Base-by-base conservation (phyloP, 495 filamentous ascomycete genomes). In the Parathielavia hyrcaniae region DNA sequence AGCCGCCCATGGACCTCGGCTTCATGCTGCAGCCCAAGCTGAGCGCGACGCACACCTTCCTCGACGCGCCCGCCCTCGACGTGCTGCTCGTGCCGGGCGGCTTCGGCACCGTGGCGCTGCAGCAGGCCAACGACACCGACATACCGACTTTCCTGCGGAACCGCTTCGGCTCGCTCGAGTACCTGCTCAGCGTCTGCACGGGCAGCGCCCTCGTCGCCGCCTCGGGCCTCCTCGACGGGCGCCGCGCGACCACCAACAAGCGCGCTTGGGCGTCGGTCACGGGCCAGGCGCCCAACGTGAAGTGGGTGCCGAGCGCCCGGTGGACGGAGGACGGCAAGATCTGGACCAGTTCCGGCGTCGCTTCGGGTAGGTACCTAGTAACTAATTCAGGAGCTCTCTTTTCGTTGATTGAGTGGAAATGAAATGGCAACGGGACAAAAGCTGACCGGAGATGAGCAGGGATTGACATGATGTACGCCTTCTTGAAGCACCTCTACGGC, bases 81-180 rank as follows among this genome's bases (percentile, higher is more conserved):
- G 78, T 87, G 11, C 75, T 90, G 5, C 65, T 90, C 46, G 71
- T 90, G 4, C 86, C 85, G 0, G 87, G 87, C 5, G 87, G 87
- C 0, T 12, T 69, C 2, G 86, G 86, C 20, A 69, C 73, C 5
- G 2, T 46, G 14, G 17, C 43, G 8, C 52, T 81, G 2, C 56
- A 68, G 10, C 61, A 72, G 12, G 57, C 53, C 16, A 69, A 71
- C 48, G 64, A 77, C 14, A 55, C 53, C 8, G 62, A 61, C 9
- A 65, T 75, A 8, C 72, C 81, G 34, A 64, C 71, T 0, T 86
- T 77, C 57, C 64, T 88, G 57, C 60, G 53, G 19, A 44, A 65
- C 0, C 61, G 64, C 2, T 80, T 72, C 58, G 78, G 78, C 0
- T 46, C 32, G 0, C 62, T 85, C 1, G 64, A 77, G n/a, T 85